Evolutionary conservation across 1,139 yeast genomes (phyloP), one percentile per base, ranked within the genome.

Genomic region (Hansenula lynferdii): DNA sequence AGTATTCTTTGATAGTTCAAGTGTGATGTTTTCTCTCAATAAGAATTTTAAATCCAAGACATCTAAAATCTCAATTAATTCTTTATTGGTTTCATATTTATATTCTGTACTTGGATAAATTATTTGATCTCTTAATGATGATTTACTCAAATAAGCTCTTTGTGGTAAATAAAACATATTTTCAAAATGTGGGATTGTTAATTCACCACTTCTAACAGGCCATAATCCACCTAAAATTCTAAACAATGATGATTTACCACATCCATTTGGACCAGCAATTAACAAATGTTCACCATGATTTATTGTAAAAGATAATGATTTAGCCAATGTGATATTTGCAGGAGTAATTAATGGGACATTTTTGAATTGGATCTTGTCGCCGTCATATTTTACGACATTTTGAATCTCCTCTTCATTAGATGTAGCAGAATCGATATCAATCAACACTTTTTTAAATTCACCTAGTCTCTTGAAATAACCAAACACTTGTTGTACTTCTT

Each of bases 251-350:
- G 96, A 87, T 61, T 90, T 90, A 27, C 97, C 97, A 42, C 95
- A 85, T 2, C 97, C 97, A 57, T 90, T 90, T 8, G 97, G 97
- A 0, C 97, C 97, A 8, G 92, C 92, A 57, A 90, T 89, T 43
- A 90, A 70, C 42, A 90, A 68, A 61, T 90, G 95, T 41, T 89
- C 83, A 24, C 97, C 97, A 32, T 77, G 83, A 46, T 80, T 76
- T 41, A 90, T 77, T 37, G 80, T 70, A 60, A 90, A 89, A 31
- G 77, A 70, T 50, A 90, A 69, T 28, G 76, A 72, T 38, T 75
- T 72, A 27, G 85, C 81, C 42, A 90, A 69, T 0, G 83, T 72
- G 36, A 86, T 94, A 40, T 87, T 81, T 5, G 85, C 82, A 0
- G 97, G 97, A 1, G 97, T 87, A 2, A 84, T 74, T 38, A 90